A percentile compares a stretch with the other conserved stretches of the same genome.
Evolutionary conservation across 441 rosid genomes (phyloP).

Genomic region (Eutrema salsugineum): DNA sequence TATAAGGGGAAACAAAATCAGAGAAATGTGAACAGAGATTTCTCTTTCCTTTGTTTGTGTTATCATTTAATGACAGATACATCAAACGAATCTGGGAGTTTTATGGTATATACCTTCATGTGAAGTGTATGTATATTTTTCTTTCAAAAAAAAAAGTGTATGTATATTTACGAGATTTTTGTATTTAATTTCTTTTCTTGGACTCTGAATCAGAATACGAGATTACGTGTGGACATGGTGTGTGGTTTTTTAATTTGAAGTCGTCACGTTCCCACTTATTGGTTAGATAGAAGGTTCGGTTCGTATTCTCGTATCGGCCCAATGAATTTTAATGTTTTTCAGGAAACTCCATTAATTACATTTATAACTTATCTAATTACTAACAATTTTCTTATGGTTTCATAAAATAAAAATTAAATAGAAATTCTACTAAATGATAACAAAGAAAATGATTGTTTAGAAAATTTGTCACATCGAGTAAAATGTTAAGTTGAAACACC

Average conservation of each 20-base stretch:
- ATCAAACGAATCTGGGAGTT: conserved; percentile 18
- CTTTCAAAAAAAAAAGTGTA: too few relatives aligned
- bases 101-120: conserved; percentile 18
- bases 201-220: not conserved
- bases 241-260: not conserved
- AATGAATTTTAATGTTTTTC: not conserved
- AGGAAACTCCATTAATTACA: not conserved
- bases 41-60: conserved; percentile 18
- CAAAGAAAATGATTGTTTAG: not conserved
- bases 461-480: too few relatives aligned
- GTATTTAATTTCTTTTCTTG: not conserved
- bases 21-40: conserved; percentile 23
- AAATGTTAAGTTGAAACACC: not conserved
- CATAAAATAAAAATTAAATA: not conserved
- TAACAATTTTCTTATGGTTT: not conserved
- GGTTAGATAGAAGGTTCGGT: not conserved
- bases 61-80: conserved; percentile 1
- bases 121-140: conserved; percentile 6
- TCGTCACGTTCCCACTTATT: conserved; percentile 23
- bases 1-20: conserved; percentile 19
- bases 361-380: not conserved
- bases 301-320: conserved; percentile 2
- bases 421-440: not conserved
- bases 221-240: conserved; percentile 25
- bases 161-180: conserved; percentile 9